These are phyloP conservation scores for Entomortierella chlamydospora DNA, from an alignment of 192 early-diverging fungal species.

Conservation along the genomic window DNA sequence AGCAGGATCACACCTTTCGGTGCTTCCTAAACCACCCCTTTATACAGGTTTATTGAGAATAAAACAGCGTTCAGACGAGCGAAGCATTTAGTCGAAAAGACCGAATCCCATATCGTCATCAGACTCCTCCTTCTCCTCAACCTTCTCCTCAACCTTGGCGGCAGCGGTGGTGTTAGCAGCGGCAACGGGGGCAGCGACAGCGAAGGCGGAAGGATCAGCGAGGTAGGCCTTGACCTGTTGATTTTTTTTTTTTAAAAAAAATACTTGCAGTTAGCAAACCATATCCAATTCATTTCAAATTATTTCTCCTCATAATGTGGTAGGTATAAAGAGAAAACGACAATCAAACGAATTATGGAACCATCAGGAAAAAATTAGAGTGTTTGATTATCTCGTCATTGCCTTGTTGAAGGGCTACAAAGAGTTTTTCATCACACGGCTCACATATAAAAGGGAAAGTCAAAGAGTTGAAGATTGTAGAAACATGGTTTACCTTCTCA, in stretches of 20 bases:
- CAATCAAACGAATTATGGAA: constrained; percentile 13
- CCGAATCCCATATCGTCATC: constrained; percentile 96
- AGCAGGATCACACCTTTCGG: constrained; percentile 29
- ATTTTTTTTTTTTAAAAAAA: background rate
- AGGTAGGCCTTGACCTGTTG: constrained; percentile 92
- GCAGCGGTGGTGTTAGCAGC: constrained; percentile 71
- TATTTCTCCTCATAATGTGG: background rate
- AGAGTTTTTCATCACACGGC: constrained; percentile 60
- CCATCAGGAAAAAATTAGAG: constrained; percentile 84
- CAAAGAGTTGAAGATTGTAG: constrained; percentile 12
- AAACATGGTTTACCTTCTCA: constrained; percentile 72
- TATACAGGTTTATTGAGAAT: constrained; percentile 22
- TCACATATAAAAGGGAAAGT: constrained; percentile 9
- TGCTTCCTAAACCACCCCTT: constrained; percentile 32
- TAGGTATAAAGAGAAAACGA: constrained; percentile 1
- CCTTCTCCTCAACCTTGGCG: constrained; percentile 67
- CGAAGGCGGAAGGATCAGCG: constrained; percentile 90
- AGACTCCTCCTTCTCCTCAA: constrained; percentile 82
- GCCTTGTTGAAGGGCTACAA: constrained; percentile 53
- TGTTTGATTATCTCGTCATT: constrained; percentile 64
- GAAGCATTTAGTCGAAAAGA: constrained; percentile 81
- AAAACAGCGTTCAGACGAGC: constrained; percentile 6
- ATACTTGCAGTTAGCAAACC: constrained; percentile 6
- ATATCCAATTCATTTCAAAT: background rate
- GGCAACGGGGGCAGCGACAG: constrained; percentile 82